Conservation (phyloP, 2,329 filamentous ascomycete species). For the Botryotinia globosa region DNA sequence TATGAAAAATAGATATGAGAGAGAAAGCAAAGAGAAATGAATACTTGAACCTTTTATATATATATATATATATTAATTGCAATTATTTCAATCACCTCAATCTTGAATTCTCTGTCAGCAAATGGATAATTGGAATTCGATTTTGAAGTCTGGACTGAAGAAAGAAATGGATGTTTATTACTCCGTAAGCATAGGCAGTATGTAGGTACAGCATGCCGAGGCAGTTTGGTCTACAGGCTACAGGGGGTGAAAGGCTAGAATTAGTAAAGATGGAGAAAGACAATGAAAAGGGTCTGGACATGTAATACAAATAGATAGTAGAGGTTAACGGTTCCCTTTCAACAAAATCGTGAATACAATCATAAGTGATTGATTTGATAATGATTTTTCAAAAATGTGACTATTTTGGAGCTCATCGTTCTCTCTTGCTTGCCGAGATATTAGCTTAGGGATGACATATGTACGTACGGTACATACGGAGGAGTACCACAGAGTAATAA, state of each 20-base stretch:
- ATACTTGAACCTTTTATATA: not conserved
- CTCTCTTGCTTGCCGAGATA: not conserved
- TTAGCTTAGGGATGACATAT: not conserved
- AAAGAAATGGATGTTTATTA: not conserved
- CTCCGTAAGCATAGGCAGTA: too few species aligned
- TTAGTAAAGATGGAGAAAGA: not conserved
- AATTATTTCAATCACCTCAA: not conserved
- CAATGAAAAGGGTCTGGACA: not conserved
- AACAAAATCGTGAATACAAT: not conserved
- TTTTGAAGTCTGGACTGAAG: not conserved
- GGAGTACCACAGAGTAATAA: too few species aligned
- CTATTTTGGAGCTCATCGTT: not conserved
- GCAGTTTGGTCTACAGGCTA: not conserved
- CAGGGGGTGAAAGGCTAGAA: not conserved
- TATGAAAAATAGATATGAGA: not conserved
- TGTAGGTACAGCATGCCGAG: not conserved
- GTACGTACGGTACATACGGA: too few species aligned
- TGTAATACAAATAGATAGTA: too few species aligned
- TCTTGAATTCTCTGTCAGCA: slow-evolving; percentile 2
- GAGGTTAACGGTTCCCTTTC: not conserved
- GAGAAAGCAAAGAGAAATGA: not conserved
- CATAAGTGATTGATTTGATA: not conserved
- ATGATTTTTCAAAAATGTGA: not conserved
- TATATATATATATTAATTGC: not conserved
- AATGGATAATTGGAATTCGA: not conserved